phyloP scores from a whole-genome alignment of 257 asterid genomes.

The Echites panduratus region DNA sequence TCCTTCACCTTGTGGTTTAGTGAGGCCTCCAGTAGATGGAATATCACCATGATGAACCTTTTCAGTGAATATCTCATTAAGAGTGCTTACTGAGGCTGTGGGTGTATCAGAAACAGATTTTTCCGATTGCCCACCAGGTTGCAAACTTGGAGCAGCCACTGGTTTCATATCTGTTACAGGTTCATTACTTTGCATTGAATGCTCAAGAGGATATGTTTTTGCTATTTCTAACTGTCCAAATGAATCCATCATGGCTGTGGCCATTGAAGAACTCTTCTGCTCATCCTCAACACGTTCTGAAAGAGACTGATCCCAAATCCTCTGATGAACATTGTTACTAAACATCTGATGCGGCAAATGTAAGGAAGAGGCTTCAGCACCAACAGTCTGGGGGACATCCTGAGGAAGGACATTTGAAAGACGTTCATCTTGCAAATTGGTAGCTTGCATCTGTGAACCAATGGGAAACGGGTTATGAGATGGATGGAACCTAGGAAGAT shows the following conservation, averaged over 20 bases:
- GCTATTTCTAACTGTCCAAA: slow-evolving; percentile 22
- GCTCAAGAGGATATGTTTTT: slow-evolving; percentile 23
- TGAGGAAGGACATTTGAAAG: slow-evolving; percentile 40
- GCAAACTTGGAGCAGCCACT: slow-evolving; percentile 23
- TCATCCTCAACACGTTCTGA: slow-evolving; percentile 38
- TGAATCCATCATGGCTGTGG: slow-evolving; percentile 26
- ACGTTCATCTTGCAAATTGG: slow-evolving; percentile 35
- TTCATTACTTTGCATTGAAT: slow-evolving; percentile 26
- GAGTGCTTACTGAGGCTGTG: slow-evolving; percentile 16
- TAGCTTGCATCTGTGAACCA: slow-evolving; percentile 41
- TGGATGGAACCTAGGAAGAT: slow-evolving; percentile 45
- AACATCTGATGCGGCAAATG: slow-evolving; percentile 49
- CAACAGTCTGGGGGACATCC: slow-evolving; percentile 36
- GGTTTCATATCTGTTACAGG: slow-evolving; percentile 23
- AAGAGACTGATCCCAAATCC: slow-evolving; percentile 33
- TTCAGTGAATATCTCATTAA: slow-evolving; percentile 16
- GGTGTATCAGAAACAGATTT: slow-evolving; percentile 30
- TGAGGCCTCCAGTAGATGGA: slow-evolving; percentile 23
- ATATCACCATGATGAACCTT: slow-evolving; percentile 25
- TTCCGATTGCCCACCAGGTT: slow-evolving; percentile 27
- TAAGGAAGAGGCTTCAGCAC: slow-evolving; percentile 35
- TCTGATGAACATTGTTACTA: slow-evolving; percentile 30
- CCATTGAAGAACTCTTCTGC: slow-evolving; percentile 18
- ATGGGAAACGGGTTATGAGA: slow-evolving; percentile 41
- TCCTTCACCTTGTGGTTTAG: slow-evolving; percentile 27